Evolutionary conservation across 345 rosid species (phyloP), one percentile per base, ranked within the genome.

Genomic region (Cardiospermum halicacabum): DNA sequence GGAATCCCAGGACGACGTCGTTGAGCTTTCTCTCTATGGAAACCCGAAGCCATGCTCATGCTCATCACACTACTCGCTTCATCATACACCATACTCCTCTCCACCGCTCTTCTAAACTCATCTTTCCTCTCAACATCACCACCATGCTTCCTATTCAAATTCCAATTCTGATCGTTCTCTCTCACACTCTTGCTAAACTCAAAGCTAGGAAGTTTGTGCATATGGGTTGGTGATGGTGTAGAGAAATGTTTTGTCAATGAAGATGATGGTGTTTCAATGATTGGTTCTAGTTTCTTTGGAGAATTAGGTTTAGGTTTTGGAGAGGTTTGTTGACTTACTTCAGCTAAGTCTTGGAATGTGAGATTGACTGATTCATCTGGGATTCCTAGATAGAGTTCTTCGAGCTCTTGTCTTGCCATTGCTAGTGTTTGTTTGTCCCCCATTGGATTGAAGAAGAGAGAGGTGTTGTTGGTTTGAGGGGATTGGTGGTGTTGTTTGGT

Each of bases 361-460:
- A 86, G 85, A 63, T 86, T 80, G 8, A 86, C 89, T 0, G 92
- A 86, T 15, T 84, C 92, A 60, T 86, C 92, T 3, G 89, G 89
- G 62, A 84, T 70, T 47, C 92, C 87, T 5, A 60, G 69, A 53
- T 86, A 86, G 26, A 84, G 37, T 11, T 84, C 84, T 72, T 86
- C 92, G 9, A 84, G 92, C 74, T 86, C 89, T 76, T 67, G 48
- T 37, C 76, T 75, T 42, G 80, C 89, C 58, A 75, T 82, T 37
- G 78, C 73, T 60, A 81, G 31, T 3, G 74, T 65, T 56, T 65
- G 57, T 45, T 50, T 28, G 12, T 78, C 85, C 58, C 78, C 81
- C 84, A 75, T 81, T 55, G 3, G 49, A 48, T 49, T 5, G 0
- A 10, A 5, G 2, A 31, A 39, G 11, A 39, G 26, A 27, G 28